Conservation (phyloP, 192 early-diverging fungal genomes). For the Gryganskiella cystojenkinii region DNA sequence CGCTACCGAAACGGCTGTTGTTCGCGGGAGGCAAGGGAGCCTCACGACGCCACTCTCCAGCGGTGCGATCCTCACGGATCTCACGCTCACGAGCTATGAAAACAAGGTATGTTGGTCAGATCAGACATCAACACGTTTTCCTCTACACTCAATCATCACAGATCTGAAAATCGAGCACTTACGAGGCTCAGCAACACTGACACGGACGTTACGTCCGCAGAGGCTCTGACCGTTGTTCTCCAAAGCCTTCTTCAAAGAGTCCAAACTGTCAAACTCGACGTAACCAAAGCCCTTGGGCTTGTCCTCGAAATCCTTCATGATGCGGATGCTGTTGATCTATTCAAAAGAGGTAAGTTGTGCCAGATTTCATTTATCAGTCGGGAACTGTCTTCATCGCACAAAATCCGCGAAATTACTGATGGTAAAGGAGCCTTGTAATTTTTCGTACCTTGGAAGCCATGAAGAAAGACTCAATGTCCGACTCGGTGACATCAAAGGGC, state of each 20-base stretch:
- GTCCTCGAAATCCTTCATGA: constrained; percentile 84
- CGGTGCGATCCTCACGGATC: constrained; percentile 66
- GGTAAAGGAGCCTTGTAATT: not conserved
- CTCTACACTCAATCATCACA: constrained; percentile 1
- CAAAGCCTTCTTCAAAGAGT: constrained; percentile 85
- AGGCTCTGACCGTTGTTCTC: constrained; percentile 72
- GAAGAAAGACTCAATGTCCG: constrained; percentile 81
- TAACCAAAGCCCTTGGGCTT: constrained; percentile 95
- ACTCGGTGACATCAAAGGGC: constrained; percentile 84
- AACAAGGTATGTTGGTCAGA: no score
- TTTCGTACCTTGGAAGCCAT: constrained; percentile 67
- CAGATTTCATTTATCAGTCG: not conserved
- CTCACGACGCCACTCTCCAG: constrained; percentile 69
- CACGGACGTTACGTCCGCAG: constrained; percentile 76
- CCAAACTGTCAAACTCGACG: constrained; percentile 90
- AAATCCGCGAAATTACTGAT: not conserved
- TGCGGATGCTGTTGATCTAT: constrained; percentile 80
- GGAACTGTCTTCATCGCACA: not conserved
- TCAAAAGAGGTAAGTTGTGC: not conserved
- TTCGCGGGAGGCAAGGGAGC: constrained; percentile 49
- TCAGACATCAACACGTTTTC: no score
- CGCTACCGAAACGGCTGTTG: constrained; percentile 54
- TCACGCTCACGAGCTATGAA: constrained; percentile 61
- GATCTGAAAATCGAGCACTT: constrained; percentile 44
- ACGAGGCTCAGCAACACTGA: constrained; percentile 92